A percentile compares a stretch with the other conserved stretches of the same genome.
Conservation (phyloP, 139 green algal species). For the Gonium pectorale region DNA sequence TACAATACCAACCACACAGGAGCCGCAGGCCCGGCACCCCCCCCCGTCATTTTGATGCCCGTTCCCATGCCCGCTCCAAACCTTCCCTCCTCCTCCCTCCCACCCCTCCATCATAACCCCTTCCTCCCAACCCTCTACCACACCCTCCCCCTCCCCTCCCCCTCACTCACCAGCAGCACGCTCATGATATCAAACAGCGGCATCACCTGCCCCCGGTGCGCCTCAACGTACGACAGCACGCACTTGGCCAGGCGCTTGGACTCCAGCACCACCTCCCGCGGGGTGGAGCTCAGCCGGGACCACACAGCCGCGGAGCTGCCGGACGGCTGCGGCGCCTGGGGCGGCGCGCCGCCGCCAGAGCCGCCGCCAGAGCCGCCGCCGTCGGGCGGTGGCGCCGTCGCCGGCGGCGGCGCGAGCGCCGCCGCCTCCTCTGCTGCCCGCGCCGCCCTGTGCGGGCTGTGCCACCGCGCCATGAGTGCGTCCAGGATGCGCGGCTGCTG, state of each 20-base stretch:
- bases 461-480: constrained; percentile 71
- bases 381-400: too few species aligned
- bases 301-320: not conserved
- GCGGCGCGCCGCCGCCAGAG: not conserved
- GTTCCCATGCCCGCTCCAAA: not conserved
- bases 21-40: not conserved
- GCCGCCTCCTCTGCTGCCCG: constrained; percentile 51
- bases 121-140: not conserved
- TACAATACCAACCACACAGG: not conserved
- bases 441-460: constrained; percentile 31
- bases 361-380: too few species aligned
- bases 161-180: constrained; percentile 62
- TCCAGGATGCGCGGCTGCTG: constrained; percentile 58
- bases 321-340: constrained; percentile 23
- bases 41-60: not conserved
- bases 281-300: not conserved
- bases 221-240: constrained; percentile 80
- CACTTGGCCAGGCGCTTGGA: constrained; percentile 86
- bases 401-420: constrained; percentile 36
- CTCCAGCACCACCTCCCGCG: constrained; percentile 77
- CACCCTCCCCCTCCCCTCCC: not conserved
- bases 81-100: not conserved
- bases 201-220: constrained; percentile 71
- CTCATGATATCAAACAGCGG: constrained; percentile 90
- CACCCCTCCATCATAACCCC: too few species aligned